A percentile compares a stretch with the other conserved stretches of the same genome.
Evolutionary conservation across 495 filamentous ascomycete species (phyloP).

Genomic region (Coniosporium apollinis): DNA sequence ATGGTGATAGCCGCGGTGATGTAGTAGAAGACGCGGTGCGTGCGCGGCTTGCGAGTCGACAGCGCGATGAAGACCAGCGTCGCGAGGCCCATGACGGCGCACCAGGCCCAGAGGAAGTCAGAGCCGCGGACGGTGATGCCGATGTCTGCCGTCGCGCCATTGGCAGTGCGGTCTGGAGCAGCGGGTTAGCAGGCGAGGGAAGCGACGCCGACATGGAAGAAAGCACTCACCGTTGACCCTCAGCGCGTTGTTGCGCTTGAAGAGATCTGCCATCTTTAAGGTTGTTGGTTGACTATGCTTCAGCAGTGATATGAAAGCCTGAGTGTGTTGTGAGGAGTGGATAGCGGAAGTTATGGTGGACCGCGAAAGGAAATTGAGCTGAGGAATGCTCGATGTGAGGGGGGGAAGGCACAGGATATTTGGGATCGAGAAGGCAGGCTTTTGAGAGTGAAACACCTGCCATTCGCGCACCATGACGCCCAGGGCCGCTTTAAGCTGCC

Average conservation of each 20-base stretch:
- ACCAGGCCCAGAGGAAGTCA: conserved; percentile 41
- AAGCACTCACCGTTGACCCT: conserved; percentile 26
- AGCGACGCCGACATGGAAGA: background rate
- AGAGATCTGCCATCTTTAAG: background rate
- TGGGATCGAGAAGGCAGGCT: too few species aligned
- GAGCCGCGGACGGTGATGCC: conserved; percentile 45
- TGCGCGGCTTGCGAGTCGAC: conserved; percentile 32
- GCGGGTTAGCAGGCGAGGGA: conserved; percentile 1
- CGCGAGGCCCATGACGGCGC: conserved; percentile 30
- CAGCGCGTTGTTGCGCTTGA: conserved; percentile 30
- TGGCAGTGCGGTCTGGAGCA: conserved; percentile 14
- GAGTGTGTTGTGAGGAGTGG: too few species aligned
- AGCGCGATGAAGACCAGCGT: conserved; percentile 29
- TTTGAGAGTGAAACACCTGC: too few species aligned
- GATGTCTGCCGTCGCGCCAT: conserved; percentile 30
- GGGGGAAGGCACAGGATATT: too few species aligned
- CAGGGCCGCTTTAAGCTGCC: too few species aligned
- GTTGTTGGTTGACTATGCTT: too few species aligned
- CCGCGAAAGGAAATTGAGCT: too few species aligned
- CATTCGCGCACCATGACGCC: too few species aligned
- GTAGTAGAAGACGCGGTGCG: conserved; percentile 49
- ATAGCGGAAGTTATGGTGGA: too few species aligned
- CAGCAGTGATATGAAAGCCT: too few species aligned
- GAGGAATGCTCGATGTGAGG: too few species aligned
- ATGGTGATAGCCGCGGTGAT: conserved; percentile 42